A percentile compares a stretch with the other conserved stretches of the same genome.
Conservation (phyloP, 768 basidiomycete genomes). For the Suillus subalutaceus region DNA sequence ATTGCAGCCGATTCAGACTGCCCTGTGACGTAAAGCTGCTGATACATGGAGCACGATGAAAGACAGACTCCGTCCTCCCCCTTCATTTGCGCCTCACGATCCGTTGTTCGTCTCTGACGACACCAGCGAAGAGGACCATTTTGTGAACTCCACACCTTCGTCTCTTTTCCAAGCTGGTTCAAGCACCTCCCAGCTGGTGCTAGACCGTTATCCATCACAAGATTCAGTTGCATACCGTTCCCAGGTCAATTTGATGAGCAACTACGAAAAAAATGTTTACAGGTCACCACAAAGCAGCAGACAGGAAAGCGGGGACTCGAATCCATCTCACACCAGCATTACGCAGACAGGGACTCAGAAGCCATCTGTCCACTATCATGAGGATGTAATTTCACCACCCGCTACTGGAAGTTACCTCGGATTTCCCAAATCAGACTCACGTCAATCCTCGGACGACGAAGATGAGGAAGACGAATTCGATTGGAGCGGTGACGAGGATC, state of each 20-base stretch:
- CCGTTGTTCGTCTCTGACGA: constrained; percentile 20
- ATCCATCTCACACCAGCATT: constrained; percentile 16
- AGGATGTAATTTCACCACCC: constrained; percentile 37
- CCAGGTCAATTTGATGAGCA: constrained; percentile 22
- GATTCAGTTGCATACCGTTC: constrained; percentile 29
- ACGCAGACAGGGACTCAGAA: constrained; percentile 26
- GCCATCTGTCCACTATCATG: constrained; percentile 58
- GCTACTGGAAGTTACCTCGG: constrained; percentile 26
- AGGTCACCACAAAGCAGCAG: constrained; percentile 4
- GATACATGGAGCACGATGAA: constrained; percentile 11
- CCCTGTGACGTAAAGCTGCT: constrained; percentile 10
- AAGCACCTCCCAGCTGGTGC: constrained; percentile 36
- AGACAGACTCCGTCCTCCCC: constrained; percentile 18
- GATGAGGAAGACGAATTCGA: constrained; percentile 62
- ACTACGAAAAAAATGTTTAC: constrained; percentile 17
- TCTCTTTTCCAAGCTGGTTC: constrained; percentile 42
- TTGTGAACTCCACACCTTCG: constrained; percentile 29
- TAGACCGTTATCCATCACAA: constrained; percentile 24
- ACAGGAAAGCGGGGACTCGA: constrained; percentile 18
- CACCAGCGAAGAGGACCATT: constrained; percentile 18
- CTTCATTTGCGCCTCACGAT: constrained; percentile 17
- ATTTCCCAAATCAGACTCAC: constrained; percentile 38
- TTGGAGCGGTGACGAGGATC: constrained; percentile 80
- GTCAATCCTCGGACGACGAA: constrained; percentile 56
- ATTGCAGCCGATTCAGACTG: constrained; percentile 11